Evolutionary conservation across 495 filamentous ascomycete species (phyloP).

Genomic region (Collariella sp.): DNA sequence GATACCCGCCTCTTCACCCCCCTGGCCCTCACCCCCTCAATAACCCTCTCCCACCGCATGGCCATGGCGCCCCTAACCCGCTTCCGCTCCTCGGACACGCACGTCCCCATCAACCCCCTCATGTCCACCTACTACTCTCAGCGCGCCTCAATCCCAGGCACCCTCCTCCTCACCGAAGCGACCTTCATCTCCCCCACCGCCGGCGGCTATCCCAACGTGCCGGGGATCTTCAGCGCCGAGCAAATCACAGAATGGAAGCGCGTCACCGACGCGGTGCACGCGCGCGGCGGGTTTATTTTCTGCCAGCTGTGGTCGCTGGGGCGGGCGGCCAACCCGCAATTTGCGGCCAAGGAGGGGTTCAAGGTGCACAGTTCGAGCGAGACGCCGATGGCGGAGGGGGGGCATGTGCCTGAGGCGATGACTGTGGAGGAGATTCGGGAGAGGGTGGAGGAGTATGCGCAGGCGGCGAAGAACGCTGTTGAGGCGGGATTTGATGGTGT

Average conservation of each 20-base stretch:
- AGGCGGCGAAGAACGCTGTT: slow-evolving; percentile 55
- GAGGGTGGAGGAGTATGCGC: slow-evolving; percentile 49
- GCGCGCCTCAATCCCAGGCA: slow-evolving; percentile 50
- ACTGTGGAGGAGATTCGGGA: slow-evolving; percentile 49
- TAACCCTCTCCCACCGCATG: slow-evolving; percentile 34
- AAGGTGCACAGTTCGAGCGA: slow-evolving; percentile 43
- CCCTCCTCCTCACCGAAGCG: slow-evolving; percentile 56
- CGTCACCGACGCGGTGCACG: slow-evolving; percentile 59
- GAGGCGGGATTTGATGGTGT: slow-evolving; percentile 69
- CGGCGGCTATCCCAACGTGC: slow-evolving; percentile 46
- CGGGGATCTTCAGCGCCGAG: slow-evolving; percentile 53
- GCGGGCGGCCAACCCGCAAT: slow-evolving; percentile 40
- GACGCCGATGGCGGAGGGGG: slow-evolving; percentile 31
- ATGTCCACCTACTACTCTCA: slow-evolving; percentile 54
- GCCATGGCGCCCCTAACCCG: slow-evolving; percentile 42
- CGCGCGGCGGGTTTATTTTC: slow-evolving; percentile 53
- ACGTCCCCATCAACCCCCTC: slow-evolving; percentile 40
- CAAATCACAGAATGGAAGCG: slow-evolving; percentile 56
- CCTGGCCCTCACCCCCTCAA: slow-evolving; percentile 29
- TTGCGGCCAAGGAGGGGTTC: slow-evolving; percentile 34
- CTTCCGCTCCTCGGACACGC: slow-evolving; percentile 33
- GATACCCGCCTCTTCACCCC: slow-evolving; percentile 33
- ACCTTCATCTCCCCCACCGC: slow-evolving; percentile 52
- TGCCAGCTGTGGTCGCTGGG: slow-evolving; percentile 62
- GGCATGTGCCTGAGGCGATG: slow-evolving; percentile 39